These are phyloP conservation scores for Patellaria atrata DNA, from an alignment of 495 filamentous ascomycete species.

Conservation along the genomic window DNA sequence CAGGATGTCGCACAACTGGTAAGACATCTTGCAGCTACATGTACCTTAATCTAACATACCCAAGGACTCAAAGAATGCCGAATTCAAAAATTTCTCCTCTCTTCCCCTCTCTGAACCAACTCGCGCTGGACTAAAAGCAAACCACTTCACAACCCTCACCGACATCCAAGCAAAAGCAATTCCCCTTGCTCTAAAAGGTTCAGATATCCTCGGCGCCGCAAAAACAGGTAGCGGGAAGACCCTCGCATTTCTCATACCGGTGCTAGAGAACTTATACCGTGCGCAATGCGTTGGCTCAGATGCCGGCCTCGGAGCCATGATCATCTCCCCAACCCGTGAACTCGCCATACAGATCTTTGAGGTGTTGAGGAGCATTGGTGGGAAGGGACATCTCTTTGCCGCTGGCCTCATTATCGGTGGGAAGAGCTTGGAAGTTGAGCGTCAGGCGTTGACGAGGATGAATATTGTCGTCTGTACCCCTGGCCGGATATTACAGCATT, in stretches of 20 bases:
- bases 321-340: constrained; percentile 89
- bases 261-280: constrained; percentile 89
- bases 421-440: constrained; percentile 77
- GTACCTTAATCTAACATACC: too few relatives aligned
- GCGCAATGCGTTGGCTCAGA: constrained; percentile 81
- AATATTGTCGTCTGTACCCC: constrained; percentile 97
- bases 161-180: constrained; percentile 85
- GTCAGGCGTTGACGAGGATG: constrained; percentile 77
- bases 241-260: constrained; percentile 78
- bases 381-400: constrained; percentile 71
- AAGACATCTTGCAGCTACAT: constrained; percentile 5
- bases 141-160: constrained; percentile 79
- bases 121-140: constrained; percentile 60
- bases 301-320: constrained; percentile 70
- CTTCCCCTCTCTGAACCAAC: constrained; percentile 84
- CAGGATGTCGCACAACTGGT: constrained; percentile 35
- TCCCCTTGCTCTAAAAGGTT: constrained; percentile 68
- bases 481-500: constrained; percentile 85
- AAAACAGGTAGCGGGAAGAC: constrained; percentile 98
- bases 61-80: constrained; percentile 15
- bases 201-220: constrained; percentile 85
- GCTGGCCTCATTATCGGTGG: constrained; percentile 94
- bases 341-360: constrained; percentile 96
- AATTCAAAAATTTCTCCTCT: constrained; percentile 48
- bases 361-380: constrained; percentile 77